These are phyloP conservation scores for Sphagnurus paluster DNA, from an alignment of 1,284 basidiomycete species.

Conservation along the genomic window DNA sequence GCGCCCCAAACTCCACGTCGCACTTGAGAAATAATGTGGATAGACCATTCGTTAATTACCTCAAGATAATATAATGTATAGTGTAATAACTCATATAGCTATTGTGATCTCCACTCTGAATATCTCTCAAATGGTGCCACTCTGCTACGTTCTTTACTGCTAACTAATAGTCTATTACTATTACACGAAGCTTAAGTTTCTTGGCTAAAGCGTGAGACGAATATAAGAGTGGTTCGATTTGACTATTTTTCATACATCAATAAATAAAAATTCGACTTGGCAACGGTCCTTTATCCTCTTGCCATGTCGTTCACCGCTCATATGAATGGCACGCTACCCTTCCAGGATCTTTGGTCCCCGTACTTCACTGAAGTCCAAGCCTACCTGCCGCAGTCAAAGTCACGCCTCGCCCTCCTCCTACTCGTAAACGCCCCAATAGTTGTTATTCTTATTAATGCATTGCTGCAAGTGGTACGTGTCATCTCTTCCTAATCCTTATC, in stretches of 20 bases:
- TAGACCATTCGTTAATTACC: neutral
- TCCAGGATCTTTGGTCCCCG: constrained; percentile 46
- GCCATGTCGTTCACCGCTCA: constrained; percentile 28
- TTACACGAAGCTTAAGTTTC: no score
- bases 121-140: no score
- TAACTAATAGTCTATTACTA: no score
- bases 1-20: constrained; percentile 19
- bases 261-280: constrained; percentile 10
- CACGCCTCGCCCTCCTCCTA: constrained; percentile 34
- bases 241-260: constrained; percentile 20
- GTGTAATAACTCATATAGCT: no score
- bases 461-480: constrained; percentile 40
- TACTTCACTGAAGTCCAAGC: constrained; percentile 45
- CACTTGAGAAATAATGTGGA: constrained; percentile 1
- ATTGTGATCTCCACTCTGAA: no score
- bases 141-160: no score
- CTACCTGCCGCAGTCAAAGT: constrained; percentile 31
- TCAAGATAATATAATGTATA: no score
- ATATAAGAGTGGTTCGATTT: constrained; percentile 23
- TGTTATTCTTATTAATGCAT: constrained; percentile 39
- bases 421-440: constrained; percentile 39
- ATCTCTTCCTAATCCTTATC: neutral
- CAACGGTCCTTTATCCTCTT: constrained; percentile 11
- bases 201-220: constrained; percentile 32
- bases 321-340: constrained; percentile 38